Conservation (phyloP, 2,329 filamentous ascomycete genomes). For the Hypoxylon sp. region DNA sequence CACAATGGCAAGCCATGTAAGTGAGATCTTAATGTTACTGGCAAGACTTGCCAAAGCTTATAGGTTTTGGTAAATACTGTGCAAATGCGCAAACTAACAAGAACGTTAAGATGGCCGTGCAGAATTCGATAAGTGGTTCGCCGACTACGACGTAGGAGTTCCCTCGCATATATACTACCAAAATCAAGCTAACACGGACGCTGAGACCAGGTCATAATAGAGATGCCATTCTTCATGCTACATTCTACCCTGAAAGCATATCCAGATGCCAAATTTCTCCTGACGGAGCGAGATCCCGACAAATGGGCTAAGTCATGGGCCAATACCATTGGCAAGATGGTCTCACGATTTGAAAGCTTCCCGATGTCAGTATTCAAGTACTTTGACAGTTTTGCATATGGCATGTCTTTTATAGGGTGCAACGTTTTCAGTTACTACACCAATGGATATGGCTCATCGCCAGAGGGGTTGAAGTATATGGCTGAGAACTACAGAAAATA, state of each 20-base stretch:
- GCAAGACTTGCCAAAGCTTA: background rate
- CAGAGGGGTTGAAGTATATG: conserved; percentile 41
- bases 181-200: background rate
- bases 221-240: conserved; percentile 55
- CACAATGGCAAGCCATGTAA: conserved; percentile 52
- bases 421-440: conserved; percentile 27
- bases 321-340: conserved; percentile 49
- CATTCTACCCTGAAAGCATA: conserved; percentile 52
- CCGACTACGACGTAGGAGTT: conserved; percentile 56
- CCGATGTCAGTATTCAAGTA: conserved; percentile 50
- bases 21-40: conserved; percentile 16
- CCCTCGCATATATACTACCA: background rate
- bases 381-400: conserved; percentile 45
- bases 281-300: conserved; percentile 56
- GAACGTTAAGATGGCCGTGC: conserved; percentile 49
- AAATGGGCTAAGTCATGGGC: conserved; percentile 55
- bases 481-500: conserved; percentile 49
- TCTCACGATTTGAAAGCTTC: conserved; percentile 29
- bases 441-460: conserved; percentile 43
- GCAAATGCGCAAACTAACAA: conserved; percentile 13
- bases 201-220: conserved; percentile 47
- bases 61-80: background rate
- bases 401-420: conserved; percentile 25
- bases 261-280: conserved; percentile 57
- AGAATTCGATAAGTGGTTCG: conserved; percentile 61